Conservation (phyloP, 2,329 filamentous ascomycete genomes). For the Fusarium austroafricanum region DNA sequence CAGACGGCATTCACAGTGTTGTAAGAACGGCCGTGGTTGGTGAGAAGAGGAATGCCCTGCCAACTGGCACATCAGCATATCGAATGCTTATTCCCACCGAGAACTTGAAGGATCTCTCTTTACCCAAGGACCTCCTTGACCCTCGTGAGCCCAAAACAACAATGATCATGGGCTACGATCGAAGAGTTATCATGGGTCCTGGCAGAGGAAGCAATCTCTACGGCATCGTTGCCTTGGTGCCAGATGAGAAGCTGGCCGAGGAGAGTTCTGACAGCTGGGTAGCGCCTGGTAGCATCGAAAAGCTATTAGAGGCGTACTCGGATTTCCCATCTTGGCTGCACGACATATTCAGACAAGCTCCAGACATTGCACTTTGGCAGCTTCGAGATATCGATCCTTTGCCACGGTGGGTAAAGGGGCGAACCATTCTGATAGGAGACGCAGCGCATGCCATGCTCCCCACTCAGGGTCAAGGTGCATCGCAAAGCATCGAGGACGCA, state of each 20-base stretch:
- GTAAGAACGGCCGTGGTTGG: slow-evolving; percentile 34
- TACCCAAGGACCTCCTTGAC: slow-evolving; percentile 22
- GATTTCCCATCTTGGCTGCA: slow-evolving; percentile 19
- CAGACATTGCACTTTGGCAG: slow-evolving; percentile 16
- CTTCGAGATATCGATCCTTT: slow-evolving; percentile 20
- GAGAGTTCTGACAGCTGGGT: slow-evolving; percentile 40
- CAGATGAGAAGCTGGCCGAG: slow-evolving; percentile 34
- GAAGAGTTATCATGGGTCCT: slow-evolving; percentile 40
- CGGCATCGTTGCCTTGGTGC: slow-evolving; percentile 36
- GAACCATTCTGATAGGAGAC: slow-evolving; percentile 13
- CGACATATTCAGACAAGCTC: neutral
- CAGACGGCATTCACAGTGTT: slow-evolving; percentile 41
- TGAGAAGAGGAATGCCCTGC: slow-evolving; percentile 24
- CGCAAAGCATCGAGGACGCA: slow-evolving; percentile 17
- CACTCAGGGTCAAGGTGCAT: slow-evolving; percentile 19
- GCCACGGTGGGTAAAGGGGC: slow-evolving; percentile 11
- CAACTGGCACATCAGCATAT: slow-evolving; percentile 39
- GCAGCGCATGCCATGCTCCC: slow-evolving; percentile 20
- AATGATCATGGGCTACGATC: slow-evolving; percentile 41
- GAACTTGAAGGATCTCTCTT: slow-evolving; percentile 15
- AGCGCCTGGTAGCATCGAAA: slow-evolving; percentile 34
- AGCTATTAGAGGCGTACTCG: slow-evolving; percentile 30
- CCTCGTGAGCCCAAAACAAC: slow-evolving; percentile 23
- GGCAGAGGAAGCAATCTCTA: slow-evolving; percentile 34
- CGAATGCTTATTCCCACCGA: slow-evolving; percentile 38